phyloP scores from a whole-genome alignment of 2,329 filamentous ascomycete species.

The Aspergillus latus region DNA sequence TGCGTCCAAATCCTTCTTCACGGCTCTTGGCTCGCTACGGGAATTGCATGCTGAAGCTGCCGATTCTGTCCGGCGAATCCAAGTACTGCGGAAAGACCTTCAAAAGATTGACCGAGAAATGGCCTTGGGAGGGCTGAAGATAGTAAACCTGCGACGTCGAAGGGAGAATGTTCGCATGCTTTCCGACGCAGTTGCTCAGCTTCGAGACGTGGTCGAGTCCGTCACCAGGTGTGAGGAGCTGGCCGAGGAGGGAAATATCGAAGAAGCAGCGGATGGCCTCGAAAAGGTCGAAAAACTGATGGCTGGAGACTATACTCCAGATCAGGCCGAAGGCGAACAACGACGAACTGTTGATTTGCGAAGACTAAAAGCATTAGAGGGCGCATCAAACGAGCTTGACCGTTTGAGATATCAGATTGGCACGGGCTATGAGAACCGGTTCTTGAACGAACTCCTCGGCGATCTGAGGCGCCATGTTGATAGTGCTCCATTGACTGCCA shows the following conservation, averaged over 20 bases:
- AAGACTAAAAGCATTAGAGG: conserved; percentile 75
- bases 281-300: conserved; percentile 78
- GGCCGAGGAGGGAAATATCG: conserved; percentile 80
- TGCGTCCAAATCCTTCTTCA: conserved; percentile 94
- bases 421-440: conserved; percentile 78
- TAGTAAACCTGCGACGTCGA: conserved; percentile 77
- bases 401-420: conserved; percentile 78
- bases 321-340: conserved; percentile 28
- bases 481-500: conserved; percentile 67
- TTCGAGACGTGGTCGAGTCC: conserved; percentile 73
- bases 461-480: conserved; percentile 82
- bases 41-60: conserved; percentile 90
- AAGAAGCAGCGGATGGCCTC: conserved; percentile 74
- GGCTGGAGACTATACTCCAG: conserved; percentile 61
- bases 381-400: conserved; percentile 73
- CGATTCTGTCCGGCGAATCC: conserved; percentile 85
- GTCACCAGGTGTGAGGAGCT: conserved; percentile 75
- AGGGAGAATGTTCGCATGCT: conserved; percentile 82
- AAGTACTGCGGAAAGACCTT: conserved; percentile 74
- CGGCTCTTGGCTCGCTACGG: conserved; percentile 83
- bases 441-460: conserved; percentile 72
- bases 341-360: conserved; percentile 66
- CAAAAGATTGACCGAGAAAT: conserved; percentile 81
- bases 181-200: conserved; percentile 77
- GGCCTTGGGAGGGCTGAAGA: conserved; percentile 77